Evolutionary conservation across 2,329 filamentous ascomycete genomes (phyloP), one percentile per base, ranked within the genome.

Genomic region (Trichoderma oligosporum): DNA sequence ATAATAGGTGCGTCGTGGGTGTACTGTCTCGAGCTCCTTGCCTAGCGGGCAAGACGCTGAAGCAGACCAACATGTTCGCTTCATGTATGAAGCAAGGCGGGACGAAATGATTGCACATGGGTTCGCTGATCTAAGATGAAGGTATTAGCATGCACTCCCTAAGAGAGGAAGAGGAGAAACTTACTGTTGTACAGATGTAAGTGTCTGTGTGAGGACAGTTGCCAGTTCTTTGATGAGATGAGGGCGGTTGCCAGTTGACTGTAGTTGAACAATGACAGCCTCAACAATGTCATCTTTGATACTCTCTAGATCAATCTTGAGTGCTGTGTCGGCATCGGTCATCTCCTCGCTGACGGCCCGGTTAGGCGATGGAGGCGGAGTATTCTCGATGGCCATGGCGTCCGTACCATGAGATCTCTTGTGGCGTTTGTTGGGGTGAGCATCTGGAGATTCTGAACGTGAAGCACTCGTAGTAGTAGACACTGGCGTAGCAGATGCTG

Each of bases 211-310:
- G 60, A 97, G 80, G 51, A 95, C 82, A 12, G 85, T 82, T 53
- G 92, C 91, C 45, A 99, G 82, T 74, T 97, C 93, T 75, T 96
- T 97, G 62, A 97, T 91, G 27, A 97, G 80, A 73, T 97, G 93
- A 56, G 94, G 94, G 56, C 92, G 82, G 74, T 99, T 99, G 61
- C 86, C 88, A 1, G 92, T 95, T 70, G 88, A 88, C 72, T 96
- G 87, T 56, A 99, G 78, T 74, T 96, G 91, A 65, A 89, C 76
- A 67, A 97, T 90, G 47, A 95, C 91, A 14, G 85, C 91, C 69
- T 95, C 87, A 51, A 99, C 93, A 65, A 99, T 96, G 68, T 96
- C 91, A 72, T 99, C 94, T 69, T 92, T 91, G 73, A 97, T 92
- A 36, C 85, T 84, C 63, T 91, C 86, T 51, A 91, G 82, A 71